phyloP scores from a whole-genome alignment of 1,139 yeast species.

The Blastobotrys raffinosifermentans region DNA sequence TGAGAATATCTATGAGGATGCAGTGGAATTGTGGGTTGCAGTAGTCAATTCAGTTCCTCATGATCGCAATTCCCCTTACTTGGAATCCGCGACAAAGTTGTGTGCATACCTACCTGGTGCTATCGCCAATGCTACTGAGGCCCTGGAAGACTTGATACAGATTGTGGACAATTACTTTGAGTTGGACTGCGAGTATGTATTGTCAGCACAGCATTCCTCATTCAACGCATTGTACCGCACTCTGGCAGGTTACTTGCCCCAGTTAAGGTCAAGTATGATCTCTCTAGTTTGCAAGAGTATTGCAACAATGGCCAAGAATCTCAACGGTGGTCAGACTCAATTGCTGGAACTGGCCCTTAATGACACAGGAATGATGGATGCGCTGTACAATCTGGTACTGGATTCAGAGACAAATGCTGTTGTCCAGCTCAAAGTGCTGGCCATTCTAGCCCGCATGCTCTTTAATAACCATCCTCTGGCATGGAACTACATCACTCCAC shows the following conservation, averaged over 20 bases:
- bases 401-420: constrained; percentile 46
- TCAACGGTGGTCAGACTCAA: background rate
- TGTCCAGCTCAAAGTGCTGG: constrained; percentile 43
- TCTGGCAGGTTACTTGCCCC: constrained; percentile 50
- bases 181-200: constrained; percentile 38
- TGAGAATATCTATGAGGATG: constrained; percentile 74
- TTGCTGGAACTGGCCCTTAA: background rate
- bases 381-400: constrained; percentile 41
- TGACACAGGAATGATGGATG: constrained; percentile 2
- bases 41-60: constrained; percentile 42
- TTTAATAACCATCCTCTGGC: constrained; percentile 45
- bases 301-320: background rate
- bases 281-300: background rate
- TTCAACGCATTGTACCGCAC: constrained; percentile 42
- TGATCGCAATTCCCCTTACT: background rate
- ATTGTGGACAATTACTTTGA: constrained; percentile 69
- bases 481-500: constrained; percentile 30
- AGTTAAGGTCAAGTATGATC: constrained; percentile 56
- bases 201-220: constrained; percentile 21
- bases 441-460: constrained; percentile 50
- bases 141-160: constrained; percentile 59
- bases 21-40: constrained; percentile 76
- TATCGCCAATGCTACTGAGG: constrained; percentile 63
- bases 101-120: constrained; percentile 9
- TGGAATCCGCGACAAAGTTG: background rate